Base-by-base conservation (phyloP, 2,329 filamentous ascomycete genomes). In the Mycocentrospora acerina region DNA sequence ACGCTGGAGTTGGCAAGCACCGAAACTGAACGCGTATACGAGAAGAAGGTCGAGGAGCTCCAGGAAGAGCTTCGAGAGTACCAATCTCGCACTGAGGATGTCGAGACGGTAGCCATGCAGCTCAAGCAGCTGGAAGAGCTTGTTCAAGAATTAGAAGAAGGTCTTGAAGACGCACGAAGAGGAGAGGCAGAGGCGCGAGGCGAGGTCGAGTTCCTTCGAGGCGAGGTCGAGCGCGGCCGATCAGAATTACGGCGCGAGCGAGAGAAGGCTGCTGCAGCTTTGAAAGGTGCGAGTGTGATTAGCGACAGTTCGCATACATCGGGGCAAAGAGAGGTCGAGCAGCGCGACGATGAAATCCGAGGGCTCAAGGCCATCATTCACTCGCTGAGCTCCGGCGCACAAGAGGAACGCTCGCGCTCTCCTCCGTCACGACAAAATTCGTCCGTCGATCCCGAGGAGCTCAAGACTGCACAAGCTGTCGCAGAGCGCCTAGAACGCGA, bases 291-390 rank as follows among this genome's bases (percentile, higher is more conserved):
- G 9, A 73, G 75, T 2, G 67, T 72, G 8, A 71, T 75, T 29
- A 59, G 65, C 3, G 74, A 74, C 33, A 62, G 57, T 7, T 62
- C 66, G 24, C 54, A 59, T 14, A 67, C 59, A 26, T 63, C 68
- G 42, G 62, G 67, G 24, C 78, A 80, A 29, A 88, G 88, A 66
- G 90, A 95, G 48, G 70, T 97, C 19, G 90, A 94, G 62, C 87
- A 95, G 62, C 93, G 94, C 64, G 91, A 98, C 59, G 93, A 98
- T 57, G 93, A 98, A 72, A 97, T 98, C 59, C 81, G 91, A 46
- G 93, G 93, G 31, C 78, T 98, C 50, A 98, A 97, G 69, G 91
- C 93, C 29, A 97, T 98, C 62, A 97, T 98, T 44, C 91, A 97
- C 69, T 95, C 89, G 13, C 76, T 98, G 25, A 95, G 90, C 65